Evolutionary conservation across 2,329 filamentous ascomycete genomes (phyloP).

Genomic region (Ophiostoma triangulosporum): DNA sequence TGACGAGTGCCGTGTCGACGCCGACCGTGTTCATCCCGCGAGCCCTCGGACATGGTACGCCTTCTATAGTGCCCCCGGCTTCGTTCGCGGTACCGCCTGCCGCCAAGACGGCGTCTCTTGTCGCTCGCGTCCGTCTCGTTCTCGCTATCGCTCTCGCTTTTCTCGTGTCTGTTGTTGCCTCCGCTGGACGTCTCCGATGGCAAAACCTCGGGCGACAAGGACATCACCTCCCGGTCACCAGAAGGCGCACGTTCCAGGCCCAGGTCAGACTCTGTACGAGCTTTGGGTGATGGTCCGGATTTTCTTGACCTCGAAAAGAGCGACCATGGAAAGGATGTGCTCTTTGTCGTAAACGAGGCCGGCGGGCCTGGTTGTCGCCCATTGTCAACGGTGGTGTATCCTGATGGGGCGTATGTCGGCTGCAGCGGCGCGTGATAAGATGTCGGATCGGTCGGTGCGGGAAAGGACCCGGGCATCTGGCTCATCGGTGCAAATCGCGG

Average conservation of each 20-base stretch:
- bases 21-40: background rate
- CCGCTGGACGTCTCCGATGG: slow-evolving; percentile 10
- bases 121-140: background rate
- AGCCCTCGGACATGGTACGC: background rate
- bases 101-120: background rate
- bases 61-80: background rate
- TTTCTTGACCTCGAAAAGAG: background rate
- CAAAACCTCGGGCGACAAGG: background rate
- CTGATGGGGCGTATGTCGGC: background rate
- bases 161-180: background rate
- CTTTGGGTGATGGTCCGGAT: background rate
- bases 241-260: background rate
- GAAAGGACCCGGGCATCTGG: background rate
- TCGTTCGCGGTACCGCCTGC: background rate
- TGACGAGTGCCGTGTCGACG: background rate
- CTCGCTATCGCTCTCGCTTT: background rate
- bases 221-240: background rate
- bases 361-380: background rate
- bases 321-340: background rate
- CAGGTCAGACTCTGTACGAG: background rate
- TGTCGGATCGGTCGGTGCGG: background rate
- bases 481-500: background rate
- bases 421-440: background rate
- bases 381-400: background rate
- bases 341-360: background rate